A percentile compares a stretch with the other conserved stretches of the same genome.
phyloP scores from a whole-genome alignment of 2,329 filamentous ascomycete species.

The Diaporthe sp. region DNA sequence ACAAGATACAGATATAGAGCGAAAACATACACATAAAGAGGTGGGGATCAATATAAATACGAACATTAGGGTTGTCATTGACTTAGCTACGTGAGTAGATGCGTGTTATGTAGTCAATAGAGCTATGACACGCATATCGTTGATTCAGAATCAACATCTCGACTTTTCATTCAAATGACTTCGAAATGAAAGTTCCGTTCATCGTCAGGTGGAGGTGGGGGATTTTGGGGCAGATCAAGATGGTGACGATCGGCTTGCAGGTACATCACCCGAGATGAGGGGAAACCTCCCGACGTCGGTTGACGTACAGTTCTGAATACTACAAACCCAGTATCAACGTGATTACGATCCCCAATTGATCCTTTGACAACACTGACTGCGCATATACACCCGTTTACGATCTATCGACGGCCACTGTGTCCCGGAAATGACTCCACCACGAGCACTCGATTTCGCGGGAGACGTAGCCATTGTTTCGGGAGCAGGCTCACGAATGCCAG shows the following conservation, averaged over 20 bases:
- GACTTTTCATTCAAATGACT: rapidly evolving
- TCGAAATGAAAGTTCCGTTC: neutral
- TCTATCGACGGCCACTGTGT: rapidly evolving
- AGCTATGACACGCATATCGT: neutral
- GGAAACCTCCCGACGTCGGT: constrained; percentile 7
- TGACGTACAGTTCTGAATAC: rapidly evolving
- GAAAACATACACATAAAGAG: too few species aligned
- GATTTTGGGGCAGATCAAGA: neutral
- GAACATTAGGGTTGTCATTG: too few species aligned
- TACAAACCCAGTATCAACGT: too few species aligned
- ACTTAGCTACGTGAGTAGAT: neutral
- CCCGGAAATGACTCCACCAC: constrained; percentile 37
- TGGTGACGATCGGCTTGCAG: neutral
- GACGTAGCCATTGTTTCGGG: constrained; percentile 53
- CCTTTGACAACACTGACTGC: neutral
- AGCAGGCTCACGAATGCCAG: constrained; percentile 48
- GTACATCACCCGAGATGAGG: neutral
- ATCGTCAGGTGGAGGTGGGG: neutral
- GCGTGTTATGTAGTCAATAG: too few species aligned
- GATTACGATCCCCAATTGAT: too few species aligned
- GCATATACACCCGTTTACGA: rapidly evolving
- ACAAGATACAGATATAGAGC: too few species aligned
- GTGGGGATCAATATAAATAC: too few species aligned
- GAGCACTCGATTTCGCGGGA: constrained; percentile 48
- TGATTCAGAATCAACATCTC: neutral